Base-by-base conservation (phyloP, 805 yeast species). In the Clavispora vitiphila region DNA sequence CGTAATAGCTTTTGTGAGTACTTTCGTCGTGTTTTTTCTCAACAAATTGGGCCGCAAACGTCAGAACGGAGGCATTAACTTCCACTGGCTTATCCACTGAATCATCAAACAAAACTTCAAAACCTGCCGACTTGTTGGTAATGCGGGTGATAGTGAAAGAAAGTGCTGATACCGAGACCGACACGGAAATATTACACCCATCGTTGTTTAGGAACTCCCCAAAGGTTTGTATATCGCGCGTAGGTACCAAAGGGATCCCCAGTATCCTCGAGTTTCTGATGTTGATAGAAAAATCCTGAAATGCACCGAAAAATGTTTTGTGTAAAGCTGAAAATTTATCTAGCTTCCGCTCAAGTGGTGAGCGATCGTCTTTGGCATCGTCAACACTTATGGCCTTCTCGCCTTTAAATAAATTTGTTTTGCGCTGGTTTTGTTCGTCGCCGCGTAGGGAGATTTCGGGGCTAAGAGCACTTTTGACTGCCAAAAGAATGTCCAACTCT, bases 31-130 rank as follows among this genome's bases (percentile, higher is more conserved):
- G 35, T 22, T 36, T 39, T 21, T 23, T 30, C 2, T 34, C 9
- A 1, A 54, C 47, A 39, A 58, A 64, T 31, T 56, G 50, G 5
- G 65, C 43, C 19, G 54, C 56, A 15, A 69, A 44, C 10, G 64
- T 47, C 54, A 65, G 72, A 1, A 65, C 40, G 1, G 72, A 60
- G 7, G 54, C 44, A 8, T 66, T 57, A 25, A 61, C 44, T 34
- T 69, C 68, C 18, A 67, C 45, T 2, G 74, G 74, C 7, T 39
- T 41, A 39, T 67, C 71, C 4, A 41, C 34, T 1, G 41, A 31
- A 2, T 63, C 50, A 37, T 63, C 57, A 48, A 69, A 70, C 14
- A 67, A 51, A 5, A 62, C 62, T 31, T 66, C 67, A 46, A 61
- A 70, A 1, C 74, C 75, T 4, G 74, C 72, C 9, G 47, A 41